Evolutionary conservation across 1,139 yeast species (phyloP).

Genomic region (Suhomyces bolitotheri): DNA sequence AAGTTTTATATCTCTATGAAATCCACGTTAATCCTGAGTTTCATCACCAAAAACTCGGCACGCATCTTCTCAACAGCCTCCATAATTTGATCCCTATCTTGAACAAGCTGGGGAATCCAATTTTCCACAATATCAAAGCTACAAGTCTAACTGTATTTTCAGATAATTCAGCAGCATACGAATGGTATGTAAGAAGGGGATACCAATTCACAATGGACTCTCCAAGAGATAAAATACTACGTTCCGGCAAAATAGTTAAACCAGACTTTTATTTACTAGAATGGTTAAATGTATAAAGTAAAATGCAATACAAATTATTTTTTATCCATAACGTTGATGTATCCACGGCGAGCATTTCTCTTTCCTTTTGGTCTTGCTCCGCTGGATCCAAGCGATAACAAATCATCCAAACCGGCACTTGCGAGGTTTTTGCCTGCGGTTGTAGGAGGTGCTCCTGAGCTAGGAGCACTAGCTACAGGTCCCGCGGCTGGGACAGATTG

Average conservation of each 20-base stretch:
- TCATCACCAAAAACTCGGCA: conserved; percentile 39
- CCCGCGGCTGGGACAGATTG: not conserved
- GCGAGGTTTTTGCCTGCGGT: conserved; percentile 30
- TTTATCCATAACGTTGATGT: conserved; percentile 73
- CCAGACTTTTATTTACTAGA: conserved; percentile 44
- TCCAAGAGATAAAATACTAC: conserved; percentile 41
- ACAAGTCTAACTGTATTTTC: conserved; percentile 54
- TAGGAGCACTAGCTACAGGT: conserved; percentile 8
- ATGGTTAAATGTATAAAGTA: conserved; percentile 4
- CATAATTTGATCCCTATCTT: conserved; percentile 27
- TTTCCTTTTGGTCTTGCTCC: conserved; percentile 53
- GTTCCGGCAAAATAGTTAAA: conserved; percentile 39
- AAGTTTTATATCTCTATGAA: conserved; percentile 54
- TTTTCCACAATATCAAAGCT: conserved; percentile 21
- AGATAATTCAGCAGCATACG: conserved; percentile 41
- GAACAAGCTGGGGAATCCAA: conserved; percentile 8
- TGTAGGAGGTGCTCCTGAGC: conserved; percentile 15
- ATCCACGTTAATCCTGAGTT: conserved; percentile 41
- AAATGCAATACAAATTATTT: conserved; percentile 13
- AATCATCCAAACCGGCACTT: conserved; percentile 65
- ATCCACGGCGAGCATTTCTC: conserved; percentile 70
- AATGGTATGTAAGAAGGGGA: conserved; percentile 46
- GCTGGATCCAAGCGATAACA: conserved; percentile 51
- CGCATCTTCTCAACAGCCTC: conserved; percentile 29
- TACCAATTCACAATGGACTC: conserved; percentile 41